Percentiles rank a stretch among this genome's conserved stretches.
These are phyloP conservation scores for Cystobasidiaceae sp. DNA, from an alignment of 1,284 basidiomycete genomes.

Conservation along the genomic window DNA sequence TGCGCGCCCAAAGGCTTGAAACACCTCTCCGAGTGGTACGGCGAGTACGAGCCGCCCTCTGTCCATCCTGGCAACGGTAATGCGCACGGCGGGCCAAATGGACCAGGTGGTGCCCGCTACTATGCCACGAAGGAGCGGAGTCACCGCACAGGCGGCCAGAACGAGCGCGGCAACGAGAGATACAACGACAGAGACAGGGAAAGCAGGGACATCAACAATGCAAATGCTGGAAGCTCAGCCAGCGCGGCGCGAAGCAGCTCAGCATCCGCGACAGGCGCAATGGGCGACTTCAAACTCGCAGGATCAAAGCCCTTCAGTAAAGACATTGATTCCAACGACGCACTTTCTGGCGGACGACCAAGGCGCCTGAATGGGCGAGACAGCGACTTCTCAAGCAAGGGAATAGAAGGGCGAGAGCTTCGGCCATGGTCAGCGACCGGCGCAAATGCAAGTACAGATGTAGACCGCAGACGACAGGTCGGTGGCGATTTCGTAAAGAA, in stretches of 20 bases:
- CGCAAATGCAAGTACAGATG: background rate
- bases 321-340: slow-evolving; percentile 1
- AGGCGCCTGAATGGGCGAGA: slow-evolving; percentile 1
- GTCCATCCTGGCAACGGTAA: background rate
- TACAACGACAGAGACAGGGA: background rate
- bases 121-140: background rate
- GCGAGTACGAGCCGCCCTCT: slow-evolving; percentile 23
- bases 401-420: background rate
- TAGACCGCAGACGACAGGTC: slow-evolving; percentile 6
- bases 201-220: background rate
- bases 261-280: slow-evolving; percentile 13
- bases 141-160: background rate
- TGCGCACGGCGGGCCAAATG: background rate
- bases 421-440: slow-evolving; percentile 12
- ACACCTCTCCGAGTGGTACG: slow-evolving; percentile 22
- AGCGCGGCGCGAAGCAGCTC: background rate
- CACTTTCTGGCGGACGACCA: background rate
- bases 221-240: too few species aligned
- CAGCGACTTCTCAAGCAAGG: background rate
- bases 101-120: background rate
- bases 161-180: slow-evolving; percentile 10
- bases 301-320: slow-evolving; percentile 8
- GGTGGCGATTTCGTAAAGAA: slow-evolving; percentile 30
- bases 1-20: slow-evolving; percentile 12
- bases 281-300: slow-evolving; percentile 27